A percentile compares a stretch with the other conserved stretches of the same genome.
Conservation (phyloP, 345 rosid species). For the Eucalyptus melliodora region DNA sequence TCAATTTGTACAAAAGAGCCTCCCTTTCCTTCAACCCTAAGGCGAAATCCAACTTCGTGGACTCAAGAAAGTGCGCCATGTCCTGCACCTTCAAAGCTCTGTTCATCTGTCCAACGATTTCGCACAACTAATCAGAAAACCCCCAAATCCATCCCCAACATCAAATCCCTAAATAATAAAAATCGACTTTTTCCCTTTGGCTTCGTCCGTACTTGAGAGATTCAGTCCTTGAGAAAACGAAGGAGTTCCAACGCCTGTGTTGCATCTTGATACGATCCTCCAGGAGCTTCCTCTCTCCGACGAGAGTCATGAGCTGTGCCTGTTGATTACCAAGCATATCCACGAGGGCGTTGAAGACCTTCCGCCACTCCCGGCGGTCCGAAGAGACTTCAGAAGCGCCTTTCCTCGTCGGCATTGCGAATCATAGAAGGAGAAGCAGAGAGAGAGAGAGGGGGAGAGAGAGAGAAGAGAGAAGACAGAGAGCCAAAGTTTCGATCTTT, state of each 20-base stretch:
- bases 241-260: constrained; percentile 28
- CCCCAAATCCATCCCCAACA: not conserved
- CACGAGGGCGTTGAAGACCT: constrained; percentile 31
- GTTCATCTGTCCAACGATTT: constrained; percentile 17
- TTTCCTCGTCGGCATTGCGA: not conserved
- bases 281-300: constrained; percentile 42
- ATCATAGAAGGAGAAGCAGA: not conserved
- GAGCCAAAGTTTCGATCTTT: not conserved
- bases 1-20: constrained; percentile 28
- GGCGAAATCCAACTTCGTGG: constrained; percentile 40
- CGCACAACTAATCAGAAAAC: not conserved
- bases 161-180: not conserved
- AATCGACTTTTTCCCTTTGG: not conserved
- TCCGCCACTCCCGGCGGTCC: constrained; percentile 50
- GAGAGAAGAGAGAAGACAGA: not conserved
- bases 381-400: constrained; percentile 11
- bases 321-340: constrained; percentile 45
- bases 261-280: constrained; percentile 37
- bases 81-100: constrained; percentile 22
- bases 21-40: constrained; percentile 47
- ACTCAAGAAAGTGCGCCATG: constrained; percentile 26
- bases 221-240: constrained; percentile 26
- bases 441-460: not conserved
- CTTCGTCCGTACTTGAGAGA: constrained; percentile 30
- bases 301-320: constrained; percentile 47